These are phyloP conservation scores for Terana coerulea DNA, from an alignment of 768 basidiomycete genomes.

Conservation along the genomic window DNA sequence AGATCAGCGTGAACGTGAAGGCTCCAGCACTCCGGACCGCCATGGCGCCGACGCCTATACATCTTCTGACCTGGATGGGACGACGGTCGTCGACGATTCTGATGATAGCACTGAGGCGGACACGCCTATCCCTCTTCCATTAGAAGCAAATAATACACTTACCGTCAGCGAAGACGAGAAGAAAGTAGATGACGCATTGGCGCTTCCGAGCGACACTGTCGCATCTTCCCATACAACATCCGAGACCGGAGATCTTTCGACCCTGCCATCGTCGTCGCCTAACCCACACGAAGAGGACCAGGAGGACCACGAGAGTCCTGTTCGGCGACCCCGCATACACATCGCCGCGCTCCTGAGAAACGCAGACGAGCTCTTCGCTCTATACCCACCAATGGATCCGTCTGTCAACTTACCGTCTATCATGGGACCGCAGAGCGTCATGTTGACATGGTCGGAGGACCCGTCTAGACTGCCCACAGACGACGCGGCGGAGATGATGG, in stretches of 20 bases:
- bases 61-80: neutral
- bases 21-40: too few species aligned
- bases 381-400: constrained; percentile 59
- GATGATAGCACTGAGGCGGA: neutral
- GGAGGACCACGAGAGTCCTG: neutral
- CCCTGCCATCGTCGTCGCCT: constrained; percentile 5
- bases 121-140: neutral
- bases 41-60: too few species aligned
- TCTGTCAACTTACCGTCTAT: constrained; percentile 50
- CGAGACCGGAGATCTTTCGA: constrained; percentile 1
- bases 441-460: constrained; percentile 69
- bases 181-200: neutral
- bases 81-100: constrained; percentile 1
- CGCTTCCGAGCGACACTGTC: neutral
- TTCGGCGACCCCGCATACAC: constrained; percentile 31
- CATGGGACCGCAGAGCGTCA: constrained; percentile 75
- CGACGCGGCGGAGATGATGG: constrained; percentile 58
- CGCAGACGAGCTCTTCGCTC: constrained; percentile 55
- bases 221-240: constrained; percentile 1
- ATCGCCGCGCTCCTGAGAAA: constrained; percentile 49
- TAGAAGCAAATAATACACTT: neutral
- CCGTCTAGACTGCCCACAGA: constrained; percentile 42
- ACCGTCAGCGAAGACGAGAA: neutral
- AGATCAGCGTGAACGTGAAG: too few species aligned
- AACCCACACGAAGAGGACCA: constrained; percentile 5